Evolutionary conservation across 495 filamentous ascomycete species (phyloP).

Genomic region (Lasiosphaeris hirsuta): DNA sequence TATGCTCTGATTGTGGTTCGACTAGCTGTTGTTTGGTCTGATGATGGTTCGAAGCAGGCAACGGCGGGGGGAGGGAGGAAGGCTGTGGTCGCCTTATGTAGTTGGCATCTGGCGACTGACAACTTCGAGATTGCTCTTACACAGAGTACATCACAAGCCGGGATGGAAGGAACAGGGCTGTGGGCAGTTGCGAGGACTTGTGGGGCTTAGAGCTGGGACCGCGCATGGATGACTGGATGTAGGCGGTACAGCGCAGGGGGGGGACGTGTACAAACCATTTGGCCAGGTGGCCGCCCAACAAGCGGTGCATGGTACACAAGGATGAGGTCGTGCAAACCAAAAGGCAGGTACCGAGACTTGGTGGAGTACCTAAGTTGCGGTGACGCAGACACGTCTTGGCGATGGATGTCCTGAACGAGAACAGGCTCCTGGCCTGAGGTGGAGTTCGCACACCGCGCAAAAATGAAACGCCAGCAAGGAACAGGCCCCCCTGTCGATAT

Average conservation of each 20-base stretch:
- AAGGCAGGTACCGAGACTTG: slow-evolving; percentile 20
- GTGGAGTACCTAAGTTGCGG: slow-evolving; percentile 30
- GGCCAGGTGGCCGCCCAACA: slow-evolving; percentile 1
- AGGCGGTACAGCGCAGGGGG: slow-evolving; percentile 20
- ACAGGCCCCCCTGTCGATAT: slow-evolving; percentile 26
- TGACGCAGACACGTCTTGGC: slow-evolving; percentile 38
- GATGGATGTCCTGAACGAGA: slow-evolving; percentile 7
- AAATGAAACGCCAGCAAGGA: slow-evolving; percentile 32
- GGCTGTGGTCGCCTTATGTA: slow-evolving; percentile 46
- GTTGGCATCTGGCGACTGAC: slow-evolving; percentile 24
- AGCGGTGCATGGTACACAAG: slow-evolving; percentile 12
- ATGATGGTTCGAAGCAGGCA: slow-evolving; percentile 22
- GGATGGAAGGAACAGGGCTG: slow-evolving; percentile 33
- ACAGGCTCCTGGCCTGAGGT: slow-evolving; percentile 21
- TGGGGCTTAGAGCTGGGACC: slow-evolving; percentile 26
- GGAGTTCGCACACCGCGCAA: slow-evolving; percentile 21
- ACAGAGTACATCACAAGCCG: slow-evolving; percentile 23
- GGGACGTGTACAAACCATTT: slow-evolving; percentile 14
- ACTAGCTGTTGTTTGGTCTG: slow-evolving; percentile 27
- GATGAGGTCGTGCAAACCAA: slow-evolving; percentile 11
- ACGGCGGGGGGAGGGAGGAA: slow-evolving; percentile 24
- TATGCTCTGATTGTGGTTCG: slow-evolving; percentile 21
- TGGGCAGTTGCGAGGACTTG: slow-evolving; percentile 22
- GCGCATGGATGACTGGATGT: slow-evolving; percentile 13
- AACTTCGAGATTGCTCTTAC: slow-evolving; percentile 33